Base-by-base conservation (phyloP, 1,284 basidiomycete species). In the Mycena sp. region DNA sequence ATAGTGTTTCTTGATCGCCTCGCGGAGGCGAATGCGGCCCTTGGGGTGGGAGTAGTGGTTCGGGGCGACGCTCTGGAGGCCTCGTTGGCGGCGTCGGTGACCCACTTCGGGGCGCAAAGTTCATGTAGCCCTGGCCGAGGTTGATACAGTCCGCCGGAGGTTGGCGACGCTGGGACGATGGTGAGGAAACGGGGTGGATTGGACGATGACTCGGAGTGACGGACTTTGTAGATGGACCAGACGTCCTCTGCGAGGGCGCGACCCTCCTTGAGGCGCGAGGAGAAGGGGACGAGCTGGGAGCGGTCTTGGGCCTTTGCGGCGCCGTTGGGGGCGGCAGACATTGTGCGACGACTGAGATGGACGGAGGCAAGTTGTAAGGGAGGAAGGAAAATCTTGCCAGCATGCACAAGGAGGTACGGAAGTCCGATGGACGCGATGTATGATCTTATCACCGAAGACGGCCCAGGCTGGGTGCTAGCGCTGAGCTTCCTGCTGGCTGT, bases 121-220 rank as follows among this genome's bases (percentile, higher is more conserved):
- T 96, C 95, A 96, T 97, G 80, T 96, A 96, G 2, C 94, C 94
- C 78, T 96, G 95, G 7, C 95, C 95, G 52, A 97, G 89, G 77
- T 96, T 97, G 76, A 97, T 92, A 70, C 92, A 93, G 73, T 96
- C 92, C 5, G 86, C 65, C 1, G 95, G 64, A 97, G 84, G 73
- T 96, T 96, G 44, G 86, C 90, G 57, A 86, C 93, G 74, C 94
- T 96, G 73, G 61, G 37, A 32, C 25, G 59, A 35, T 46, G 37
- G 68, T 65, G n/a, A n/a, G n/a, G n/a, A n/a, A n/a, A n/a, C n/a
- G n/a, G n/a, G n/a, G n/a, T n/a, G n/a, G n/a, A n/a, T n/a, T n/a
- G n/a, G n/a, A n/a, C n/a, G 61, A 58, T 64, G 56, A 68, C 65
- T 53, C 57, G 23, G 41, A 37, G n/a, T 49, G 58, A 81, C 85